Conservation (phyloP, 768 basidiomycete species). For the Phallus indusiatus region DNA sequence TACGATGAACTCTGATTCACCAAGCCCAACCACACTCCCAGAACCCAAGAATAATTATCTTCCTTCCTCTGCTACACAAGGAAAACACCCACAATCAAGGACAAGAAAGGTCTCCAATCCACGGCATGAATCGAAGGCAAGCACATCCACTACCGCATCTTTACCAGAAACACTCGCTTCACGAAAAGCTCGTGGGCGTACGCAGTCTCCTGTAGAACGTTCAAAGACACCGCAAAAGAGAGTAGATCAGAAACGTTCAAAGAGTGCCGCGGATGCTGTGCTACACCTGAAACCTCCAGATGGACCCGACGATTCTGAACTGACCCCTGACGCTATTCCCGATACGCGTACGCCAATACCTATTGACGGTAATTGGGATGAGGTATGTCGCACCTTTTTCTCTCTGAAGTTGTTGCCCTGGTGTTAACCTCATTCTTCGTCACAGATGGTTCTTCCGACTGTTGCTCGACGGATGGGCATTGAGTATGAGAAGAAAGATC, state of each 20-base stretch:
- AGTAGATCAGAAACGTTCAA: slow-evolving; percentile 7
- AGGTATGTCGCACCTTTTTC: slow-evolving; percentile 34
- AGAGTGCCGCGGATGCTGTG: background rate
- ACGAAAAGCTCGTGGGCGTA: slow-evolving; percentile 1
- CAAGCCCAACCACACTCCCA: background rate
- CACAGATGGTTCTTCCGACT: slow-evolving; percentile 72
- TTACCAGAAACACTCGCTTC: background rate
- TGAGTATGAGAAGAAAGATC: slow-evolving; percentile 54
- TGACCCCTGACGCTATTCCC: slow-evolving; percentile 64
- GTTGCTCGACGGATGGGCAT: slow-evolving; percentile 78
- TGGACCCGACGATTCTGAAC: slow-evolving; percentile 31
- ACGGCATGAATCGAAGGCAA: background rate
- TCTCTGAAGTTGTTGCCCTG: background rate
- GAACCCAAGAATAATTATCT: background rate
- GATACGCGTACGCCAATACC: slow-evolving; percentile 55
- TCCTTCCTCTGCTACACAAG: background rate
- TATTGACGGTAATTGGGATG: slow-evolving; percentile 73
- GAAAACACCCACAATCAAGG: background rate
- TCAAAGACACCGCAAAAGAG: background rate
- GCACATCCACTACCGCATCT: background rate
- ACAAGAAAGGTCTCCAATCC: background rate
- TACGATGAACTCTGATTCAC: background rate
- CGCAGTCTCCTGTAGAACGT: background rate
- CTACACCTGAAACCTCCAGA: slow-evolving; percentile 21
- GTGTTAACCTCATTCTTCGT: background rate